phyloP scores from a whole-genome alignment of 768 basidiomycete species.

The Termitomyces sp. region DNA sequence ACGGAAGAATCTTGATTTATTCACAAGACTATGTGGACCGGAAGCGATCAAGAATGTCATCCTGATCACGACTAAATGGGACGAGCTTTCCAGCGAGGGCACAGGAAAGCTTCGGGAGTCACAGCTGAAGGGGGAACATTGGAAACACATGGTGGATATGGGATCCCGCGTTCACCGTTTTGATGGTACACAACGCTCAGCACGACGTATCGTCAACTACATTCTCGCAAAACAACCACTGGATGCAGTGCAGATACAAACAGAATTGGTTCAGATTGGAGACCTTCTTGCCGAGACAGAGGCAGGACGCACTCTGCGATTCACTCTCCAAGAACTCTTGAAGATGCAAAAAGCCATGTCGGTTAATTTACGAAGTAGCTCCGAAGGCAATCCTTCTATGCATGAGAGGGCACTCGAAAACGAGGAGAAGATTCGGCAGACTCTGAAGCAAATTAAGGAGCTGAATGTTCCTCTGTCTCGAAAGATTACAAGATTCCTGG shows the following conservation, averaged over 20 bases:
- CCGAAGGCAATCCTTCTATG: not conserved
- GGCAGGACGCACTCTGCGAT: slow-evolving; percentile 12
- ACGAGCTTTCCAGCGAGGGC: slow-evolving; percentile 20
- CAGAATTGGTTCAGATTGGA: slow-evolving; percentile 12
- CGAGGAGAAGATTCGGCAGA: slow-evolving; percentile 12
- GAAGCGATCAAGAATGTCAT: slow-evolving; percentile 41
- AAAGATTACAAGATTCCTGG: slow-evolving; percentile 10
- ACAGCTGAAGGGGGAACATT: slow-evolving; percentile 13
- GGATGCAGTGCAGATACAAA: slow-evolving; percentile 15
- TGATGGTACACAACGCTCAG: slow-evolving; percentile 9
- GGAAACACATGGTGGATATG: slow-evolving; percentile 14
- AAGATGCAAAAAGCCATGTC: slow-evolving; percentile 10
- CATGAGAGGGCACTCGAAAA: slow-evolving; percentile 1
- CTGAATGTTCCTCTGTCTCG: slow-evolving; percentile 13
- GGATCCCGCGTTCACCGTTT: slow-evolving; percentile 15
- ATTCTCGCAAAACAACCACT: slow-evolving; percentile 8
- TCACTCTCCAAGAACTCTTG: slow-evolving; percentile 12
- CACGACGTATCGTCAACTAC: slow-evolving; percentile 13
- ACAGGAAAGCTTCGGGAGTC: slow-evolving; percentile 11
- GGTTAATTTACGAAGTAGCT: not conserved
- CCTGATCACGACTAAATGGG: slow-evolving; percentile 49
- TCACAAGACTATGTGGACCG: slow-evolving; percentile 44
- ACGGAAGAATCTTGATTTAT: slow-evolving; percentile 44
- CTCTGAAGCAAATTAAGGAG: slow-evolving; percentile 14
- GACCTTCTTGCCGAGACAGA: slow-evolving; percentile 13